Base-by-base conservation (phyloP, 2,329 filamentous ascomycete genomes). In the Sclerotinia spermophila region DNA sequence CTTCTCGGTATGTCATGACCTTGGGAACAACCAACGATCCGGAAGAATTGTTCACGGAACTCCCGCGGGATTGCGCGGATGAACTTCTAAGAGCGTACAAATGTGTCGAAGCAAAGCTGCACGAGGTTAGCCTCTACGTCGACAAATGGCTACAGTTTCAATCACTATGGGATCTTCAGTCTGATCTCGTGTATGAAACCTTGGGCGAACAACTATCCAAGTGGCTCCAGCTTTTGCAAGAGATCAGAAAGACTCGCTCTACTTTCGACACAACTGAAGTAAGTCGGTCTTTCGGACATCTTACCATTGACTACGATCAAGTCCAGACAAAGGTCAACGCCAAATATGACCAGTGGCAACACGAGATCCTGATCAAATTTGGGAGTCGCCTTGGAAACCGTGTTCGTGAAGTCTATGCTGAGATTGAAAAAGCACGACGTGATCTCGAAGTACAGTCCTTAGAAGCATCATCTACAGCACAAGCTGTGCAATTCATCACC, bases 281-380 rank as follows among this genome's bases (percentile, higher is more conserved):
- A 74, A 96, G 91, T 80, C 91, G 92, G 53, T 92, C 91, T 1
- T 99, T 99, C 79, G 96, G 96, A 6, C 95, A 97, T 80, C 89
- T 98, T 68, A 93, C 92, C 5, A 94, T 99, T 78, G 95, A 99
- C 80, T 99, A 99, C 78, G 96, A 98, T 77, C 96, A 99, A 81
- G 96, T 99, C 0, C 96, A 99, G 81, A 93, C 95, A 71, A 97
- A 97, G 81, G 96, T 99, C 80, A 99, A 98, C 78, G 93, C 94
- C 77, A 99, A 98, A 81, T 99, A 99, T 79, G 96, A 99, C 79
- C 95, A 98, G 80, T 99, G 96, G 96, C 96, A 99, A 81, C 93
- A 97, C 77, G 96, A 99, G 75, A 97, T 99, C 69, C 85, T 98
- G 51, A 88, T 92, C 76, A 97, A 97, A 79, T 99, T 99, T 81